Conservation (phyloP, 2,329 filamentous ascomycete genomes). For the Byssochlamys sp. region DNA sequence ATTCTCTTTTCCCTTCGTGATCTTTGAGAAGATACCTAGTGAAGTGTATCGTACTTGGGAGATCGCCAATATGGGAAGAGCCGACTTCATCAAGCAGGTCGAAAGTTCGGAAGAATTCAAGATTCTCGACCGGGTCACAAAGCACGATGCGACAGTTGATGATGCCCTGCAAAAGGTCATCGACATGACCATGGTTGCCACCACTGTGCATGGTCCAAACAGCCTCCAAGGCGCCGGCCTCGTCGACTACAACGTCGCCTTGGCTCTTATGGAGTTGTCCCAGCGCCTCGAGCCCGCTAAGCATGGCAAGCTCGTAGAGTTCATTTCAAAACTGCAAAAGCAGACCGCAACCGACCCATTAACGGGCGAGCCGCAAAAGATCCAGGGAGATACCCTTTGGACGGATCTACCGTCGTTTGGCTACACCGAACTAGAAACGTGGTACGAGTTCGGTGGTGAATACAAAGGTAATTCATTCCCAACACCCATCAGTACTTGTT, state of each 20-base stretch:
- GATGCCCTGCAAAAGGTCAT: constrained; percentile 6
- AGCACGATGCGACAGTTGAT: constrained; percentile 5
- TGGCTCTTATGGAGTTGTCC: constrained; percentile 8
- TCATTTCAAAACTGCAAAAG: constrained; percentile 8
- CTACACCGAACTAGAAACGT: constrained; percentile 10
- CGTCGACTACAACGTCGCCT: constrained; percentile 9
- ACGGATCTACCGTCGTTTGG: constrained; percentile 10
- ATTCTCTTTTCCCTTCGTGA: too few species aligned
- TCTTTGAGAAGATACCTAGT: too few species aligned
- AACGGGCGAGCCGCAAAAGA: constrained; percentile 5
- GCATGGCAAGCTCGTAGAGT: constrained; percentile 9
- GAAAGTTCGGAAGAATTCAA: constrained; percentile 8
- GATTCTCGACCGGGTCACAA: constrained; percentile 4
- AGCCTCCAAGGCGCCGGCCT: constrained; percentile 2
- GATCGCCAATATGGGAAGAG: constrained; percentile 3
- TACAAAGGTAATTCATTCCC: constrained; percentile 7
- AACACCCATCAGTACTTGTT: neutral
- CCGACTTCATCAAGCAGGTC: constrained; percentile 6
- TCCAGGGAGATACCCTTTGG: constrained; percentile 7
- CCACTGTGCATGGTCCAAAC: constrained; percentile 3
- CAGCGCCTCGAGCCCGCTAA: constrained; percentile 10
- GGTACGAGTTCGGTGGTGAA: constrained; percentile 9
- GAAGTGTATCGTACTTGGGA: too few species aligned
- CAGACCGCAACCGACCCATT: constrained; percentile 5
- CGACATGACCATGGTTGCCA: constrained; percentile 5